phyloP scores from a whole-genome alignment of 306 rosid genomes.

The Morella rubra region DNA sequence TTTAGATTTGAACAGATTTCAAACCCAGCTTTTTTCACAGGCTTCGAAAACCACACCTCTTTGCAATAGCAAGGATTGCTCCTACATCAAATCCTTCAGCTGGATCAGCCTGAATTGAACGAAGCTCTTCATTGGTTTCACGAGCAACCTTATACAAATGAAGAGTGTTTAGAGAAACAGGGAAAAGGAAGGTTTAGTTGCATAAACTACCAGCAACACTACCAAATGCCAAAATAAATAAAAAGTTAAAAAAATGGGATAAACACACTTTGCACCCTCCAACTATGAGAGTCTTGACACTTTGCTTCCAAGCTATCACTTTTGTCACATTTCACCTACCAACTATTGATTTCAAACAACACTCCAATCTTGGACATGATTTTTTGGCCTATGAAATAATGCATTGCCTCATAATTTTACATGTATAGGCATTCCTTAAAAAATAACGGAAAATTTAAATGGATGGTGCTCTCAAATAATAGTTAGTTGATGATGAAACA shows the following conservation, averaged over 20 bases:
- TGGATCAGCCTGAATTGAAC: conserved; percentile 73
- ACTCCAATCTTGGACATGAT: too few species aligned
- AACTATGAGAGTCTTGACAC: too few species aligned
- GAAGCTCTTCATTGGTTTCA: conserved; percentile 97
- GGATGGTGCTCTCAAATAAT: too few species aligned
- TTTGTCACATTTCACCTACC: too few species aligned
- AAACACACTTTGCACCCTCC: too few species aligned
- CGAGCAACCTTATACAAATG: conserved; percentile 77
- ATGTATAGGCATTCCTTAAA: too few species aligned
- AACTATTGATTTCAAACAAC: too few species aligned
- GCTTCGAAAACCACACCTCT: conserved; percentile 54
- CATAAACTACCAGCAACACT: neutral
- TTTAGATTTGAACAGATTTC: conserved; percentile 10
- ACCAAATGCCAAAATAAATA: neutral
- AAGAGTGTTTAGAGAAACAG: conserved; percentile 15
- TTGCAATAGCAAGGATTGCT: conserved; percentile 82
- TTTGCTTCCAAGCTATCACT: too few species aligned
- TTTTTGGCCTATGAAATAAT: too few species aligned
- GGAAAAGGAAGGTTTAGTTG: neutral
- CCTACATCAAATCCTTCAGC: conserved; percentile 86
- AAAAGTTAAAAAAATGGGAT: neutral
- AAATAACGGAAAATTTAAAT: too few species aligned
- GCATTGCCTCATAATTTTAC: too few species aligned
- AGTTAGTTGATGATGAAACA: too few species aligned
- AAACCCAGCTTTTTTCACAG: conserved; percentile 33